A percentile compares a stretch with the other conserved stretches of the same genome.
Evolutionary conservation across 805 yeast genomes (phyloP).

Genomic region (Danielozyma ontarioensis): DNA sequence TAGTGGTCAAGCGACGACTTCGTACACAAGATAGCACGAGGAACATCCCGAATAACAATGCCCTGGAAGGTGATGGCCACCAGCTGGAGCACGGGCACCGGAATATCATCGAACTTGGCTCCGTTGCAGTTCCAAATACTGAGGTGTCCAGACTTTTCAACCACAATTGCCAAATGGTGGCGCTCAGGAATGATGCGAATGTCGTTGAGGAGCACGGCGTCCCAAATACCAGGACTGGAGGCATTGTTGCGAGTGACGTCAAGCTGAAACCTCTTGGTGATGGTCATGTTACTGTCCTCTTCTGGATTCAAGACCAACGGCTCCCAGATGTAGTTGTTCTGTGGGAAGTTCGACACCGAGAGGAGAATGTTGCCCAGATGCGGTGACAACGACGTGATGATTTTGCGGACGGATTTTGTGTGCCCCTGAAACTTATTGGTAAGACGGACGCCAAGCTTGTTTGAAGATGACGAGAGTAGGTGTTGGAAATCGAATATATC

Average conservation of each 20-base stretch:
- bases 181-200: constrained; percentile 14
- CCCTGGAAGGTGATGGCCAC: neutral
- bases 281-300: constrained; percentile 13
- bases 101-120: constrained; percentile 20
- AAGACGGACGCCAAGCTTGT: constrained; percentile 11
- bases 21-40: neutral
- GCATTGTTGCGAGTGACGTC: constrained; percentile 13
- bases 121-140: constrained; percentile 60
- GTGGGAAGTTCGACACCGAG: constrained; percentile 34
- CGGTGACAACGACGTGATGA: constrained; percentile 53
- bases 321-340: constrained; percentile 39
- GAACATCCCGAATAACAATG: neutral
- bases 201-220: constrained; percentile 31
- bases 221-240: constrained; percentile 18
- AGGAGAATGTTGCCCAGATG: constrained; percentile 23
- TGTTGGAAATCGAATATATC: constrained; percentile 13
- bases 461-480: constrained; percentile 1
- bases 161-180: constrained; percentile 26
- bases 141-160: constrained; percentile 33
- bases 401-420: constrained; percentile 65
- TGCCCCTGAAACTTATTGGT: constrained; percentile 74
- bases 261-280: constrained; percentile 30
- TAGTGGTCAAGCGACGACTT: neutral
- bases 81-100: constrained; percentile 16
- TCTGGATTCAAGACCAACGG: constrained; percentile 22